Evolutionary conservation across 148 eudicot species (phyloP), one percentile per base, ranked within the genome.

Genomic region (Nepenthes mirabilis): DNA sequence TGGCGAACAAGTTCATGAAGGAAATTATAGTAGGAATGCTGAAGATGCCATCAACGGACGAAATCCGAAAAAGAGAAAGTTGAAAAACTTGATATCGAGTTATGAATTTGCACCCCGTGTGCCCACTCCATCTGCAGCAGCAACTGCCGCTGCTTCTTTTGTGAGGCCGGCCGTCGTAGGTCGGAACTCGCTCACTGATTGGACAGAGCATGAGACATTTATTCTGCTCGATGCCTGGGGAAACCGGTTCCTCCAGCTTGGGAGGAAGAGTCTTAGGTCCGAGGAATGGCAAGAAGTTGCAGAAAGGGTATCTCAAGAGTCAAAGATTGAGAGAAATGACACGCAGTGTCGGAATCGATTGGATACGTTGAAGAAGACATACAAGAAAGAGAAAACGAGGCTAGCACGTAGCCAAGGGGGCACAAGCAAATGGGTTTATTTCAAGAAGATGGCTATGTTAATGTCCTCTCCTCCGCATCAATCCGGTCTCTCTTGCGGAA

Each of bases 261-360:
- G 85, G 52, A 74, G 85, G 71, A 89, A 86, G 72, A 86, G 90
- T 63, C 82, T 89, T 35, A 70, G 83, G 11, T 76, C 82, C 5
- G 83, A 81, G 11, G 90, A 85, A 62, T 89, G 97, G 97, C 83
- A 72, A 66, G 97, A 86, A 71, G 94, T 90, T 33, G 76, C 90
- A 3, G 83, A 86, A 33, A 77, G 63, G 51, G 89, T 88, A 23
- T 71, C 82, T 11, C 90, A 69, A 40, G 76, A 68, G 61, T 79
- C 93, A 23, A 80, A 68, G 23, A 52, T 82, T 3, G 81, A 77
- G 34, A 80, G 88, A 61, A 77, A 84, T 1, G 84, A 78, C 47
- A 73, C 83, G 55, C 88, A 88, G 55, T 88, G 96, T 57, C 57
- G 96, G 34, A 85, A 80, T 68, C 91, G 91, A 49, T 70, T 85